A percentile compares a stretch with the other conserved stretches of the same genome.
Conservation (phyloP, 2,329 filamentous ascomycete species). For the Nothophaeocryptopus gaeumannii region DNA sequence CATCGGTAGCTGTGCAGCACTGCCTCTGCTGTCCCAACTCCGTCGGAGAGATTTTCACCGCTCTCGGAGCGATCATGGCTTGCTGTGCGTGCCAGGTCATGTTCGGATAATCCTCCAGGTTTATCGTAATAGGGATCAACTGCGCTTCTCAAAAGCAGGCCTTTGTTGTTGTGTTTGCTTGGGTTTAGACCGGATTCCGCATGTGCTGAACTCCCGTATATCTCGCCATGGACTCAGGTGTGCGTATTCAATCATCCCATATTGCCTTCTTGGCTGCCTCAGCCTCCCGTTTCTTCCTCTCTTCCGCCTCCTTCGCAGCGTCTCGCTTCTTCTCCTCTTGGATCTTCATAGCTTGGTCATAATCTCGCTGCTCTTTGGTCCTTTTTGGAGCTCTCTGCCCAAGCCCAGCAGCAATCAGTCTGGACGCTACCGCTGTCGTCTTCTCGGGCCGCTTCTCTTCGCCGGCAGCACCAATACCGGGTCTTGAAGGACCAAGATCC, state of each 20-base stretch:
- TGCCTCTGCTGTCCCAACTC: too few relatives aligned
- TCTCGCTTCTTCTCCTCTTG: slow-evolving; percentile 78
- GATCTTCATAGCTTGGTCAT: slow-evolving; percentile 76
- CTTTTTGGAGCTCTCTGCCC: slow-evolving; percentile 76
- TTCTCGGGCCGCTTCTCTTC: slow-evolving; percentile 66
- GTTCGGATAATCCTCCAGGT: too few relatives aligned
- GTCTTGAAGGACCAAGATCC: neutral
- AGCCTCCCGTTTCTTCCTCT: slow-evolving; percentile 59
- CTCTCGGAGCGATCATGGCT: too few relatives aligned
- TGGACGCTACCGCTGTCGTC: slow-evolving; percentile 83
- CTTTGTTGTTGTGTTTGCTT: too few relatives aligned
- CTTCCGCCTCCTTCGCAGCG: slow-evolving; percentile 66
- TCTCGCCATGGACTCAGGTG: too few relatives aligned
- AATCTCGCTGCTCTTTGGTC: slow-evolving; percentile 85
- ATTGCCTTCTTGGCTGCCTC: slow-evolving; percentile 78
- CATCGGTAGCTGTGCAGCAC: too few relatives aligned
- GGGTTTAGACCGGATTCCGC: too few relatives aligned
- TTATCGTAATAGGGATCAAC: too few relatives aligned
- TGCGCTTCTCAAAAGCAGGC: too few relatives aligned
- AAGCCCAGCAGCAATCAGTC: slow-evolving; percentile 85
- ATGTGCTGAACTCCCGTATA: too few relatives aligned
- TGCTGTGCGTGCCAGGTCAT: too few relatives aligned
- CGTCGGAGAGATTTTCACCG: too few relatives aligned
- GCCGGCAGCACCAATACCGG: slow-evolving; percentile 7
- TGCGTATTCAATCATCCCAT: slow-evolving; percentile 64